A percentile compares a stretch with the other conserved stretches of the same genome.
phyloP scores from a whole-genome alignment of 257 asterid species.

The Pogostemon cablin region DNA sequence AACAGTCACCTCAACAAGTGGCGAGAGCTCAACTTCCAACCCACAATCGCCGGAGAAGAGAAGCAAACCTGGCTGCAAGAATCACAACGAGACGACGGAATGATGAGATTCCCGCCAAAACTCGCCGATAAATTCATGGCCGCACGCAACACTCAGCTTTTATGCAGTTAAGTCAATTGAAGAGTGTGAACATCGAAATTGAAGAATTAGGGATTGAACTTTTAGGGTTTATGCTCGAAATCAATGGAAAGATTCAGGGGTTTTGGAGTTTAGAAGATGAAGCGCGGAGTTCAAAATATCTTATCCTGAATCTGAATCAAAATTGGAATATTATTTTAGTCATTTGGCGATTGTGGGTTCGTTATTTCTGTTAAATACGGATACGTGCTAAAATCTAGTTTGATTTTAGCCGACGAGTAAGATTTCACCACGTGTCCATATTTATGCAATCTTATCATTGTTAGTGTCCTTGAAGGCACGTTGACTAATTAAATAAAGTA shows the following conservation, averaged over 20 bases:
- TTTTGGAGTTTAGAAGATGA: slow-evolving; percentile 24
- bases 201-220: slow-evolving; percentile 25
- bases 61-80: slow-evolving; percentile 47
- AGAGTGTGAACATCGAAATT: slow-evolving; percentile 11
- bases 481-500: no score
- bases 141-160: slow-evolving; percentile 18
- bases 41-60: slow-evolving; percentile 37
- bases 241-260: slow-evolving; percentile 3
- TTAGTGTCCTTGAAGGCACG: not conserved
- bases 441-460: slow-evolving; percentile 28
- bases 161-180: slow-evolving; percentile 1
- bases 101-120: slow-evolving; percentile 55
- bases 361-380: slow-evolving; percentile 37
- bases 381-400: slow-evolving; percentile 33
- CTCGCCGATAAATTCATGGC: slow-evolving; percentile 64
- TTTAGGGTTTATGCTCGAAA: not conserved
- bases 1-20: slow-evolving; percentile 53
- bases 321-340: not conserved
- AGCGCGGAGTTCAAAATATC: slow-evolving; percentile 32
- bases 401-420: slow-evolving; percentile 10
- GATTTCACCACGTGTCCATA: slow-evolving; percentile 20
- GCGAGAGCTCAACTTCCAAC: slow-evolving; percentile 40
- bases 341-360: slow-evolving; percentile 24
- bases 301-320: slow-evolving; percentile 38
- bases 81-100: slow-evolving; percentile 52